These are phyloP conservation scores for Exophiala sp. DNA, from an alignment of 2,329 filamentous ascomycete genomes.

Conservation along the genomic window DNA sequence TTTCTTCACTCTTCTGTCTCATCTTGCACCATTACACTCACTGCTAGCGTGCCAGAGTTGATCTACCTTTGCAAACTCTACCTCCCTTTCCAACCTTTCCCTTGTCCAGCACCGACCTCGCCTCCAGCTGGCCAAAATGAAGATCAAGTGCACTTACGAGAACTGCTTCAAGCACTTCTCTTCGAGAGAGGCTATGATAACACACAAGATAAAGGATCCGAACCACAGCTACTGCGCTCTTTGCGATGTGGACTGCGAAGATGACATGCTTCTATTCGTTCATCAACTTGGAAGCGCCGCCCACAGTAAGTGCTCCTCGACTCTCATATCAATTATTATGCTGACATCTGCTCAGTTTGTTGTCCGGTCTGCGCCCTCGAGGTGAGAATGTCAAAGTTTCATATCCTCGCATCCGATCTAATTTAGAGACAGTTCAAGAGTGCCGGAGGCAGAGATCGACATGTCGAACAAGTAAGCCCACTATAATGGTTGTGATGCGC, in stretches of 20 bases:
- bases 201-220: slow-evolving; percentile 45
- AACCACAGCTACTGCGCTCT: slow-evolving; percentile 39
- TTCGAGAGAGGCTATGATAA: slow-evolving; percentile 42
- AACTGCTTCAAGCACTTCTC: slow-evolving; percentile 45
- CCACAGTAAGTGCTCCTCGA: slow-evolving; percentile 34
- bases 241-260: slow-evolving; percentile 44
- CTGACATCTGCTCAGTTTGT: slow-evolving; percentile 32
- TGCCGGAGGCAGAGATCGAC: slow-evolving; percentile 45
- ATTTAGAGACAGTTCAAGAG: slow-evolving; percentile 41
- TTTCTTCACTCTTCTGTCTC: background rate
- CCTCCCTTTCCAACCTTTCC: background rate
- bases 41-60: background rate
- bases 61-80: background rate
- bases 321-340: background rate
- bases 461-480: slow-evolving; percentile 46
- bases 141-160: slow-evolving; percentile 40
- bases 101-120: background rate
- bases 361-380: slow-evolving; percentile 54
- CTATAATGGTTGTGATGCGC: slow-evolving; percentile 19
- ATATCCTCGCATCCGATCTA: background rate
- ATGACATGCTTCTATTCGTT: slow-evolving; percentile 41
- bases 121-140: slow-evolving; percentile 10
- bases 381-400: slow-evolving; percentile 2
- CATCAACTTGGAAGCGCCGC: slow-evolving; percentile 45
- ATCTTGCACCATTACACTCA: background rate